These are phyloP conservation scores for Kwoniella dejecticola DNA, from an alignment of 768 basidiomycete genomes.

Conservation along the genomic window DNA sequence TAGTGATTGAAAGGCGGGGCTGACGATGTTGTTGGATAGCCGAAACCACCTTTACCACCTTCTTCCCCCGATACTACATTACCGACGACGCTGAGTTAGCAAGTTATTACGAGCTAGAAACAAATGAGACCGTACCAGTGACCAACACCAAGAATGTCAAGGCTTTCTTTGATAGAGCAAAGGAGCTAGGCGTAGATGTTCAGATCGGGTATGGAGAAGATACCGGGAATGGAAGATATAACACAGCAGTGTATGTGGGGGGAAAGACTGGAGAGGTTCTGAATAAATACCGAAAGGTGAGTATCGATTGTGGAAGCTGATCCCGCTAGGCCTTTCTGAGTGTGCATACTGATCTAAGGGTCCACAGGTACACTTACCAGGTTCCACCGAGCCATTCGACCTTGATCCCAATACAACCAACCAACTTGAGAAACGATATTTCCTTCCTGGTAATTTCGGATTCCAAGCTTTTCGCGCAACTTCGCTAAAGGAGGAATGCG, in stretches of 20 bases:
- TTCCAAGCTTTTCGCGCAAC: slow-evolving; percentile 51
- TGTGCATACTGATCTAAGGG: not conserved
- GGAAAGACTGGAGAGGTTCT: slow-evolving; percentile 38
- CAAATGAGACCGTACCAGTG: slow-evolving; percentile 26
- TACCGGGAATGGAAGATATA: slow-evolving; percentile 44
- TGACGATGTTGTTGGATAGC: no score
- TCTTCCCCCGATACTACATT: slow-evolving; percentile 53
- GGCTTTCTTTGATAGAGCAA: slow-evolving; percentile 43
- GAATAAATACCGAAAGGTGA: slow-evolving; percentile 49
- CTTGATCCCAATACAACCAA: slow-evolving; percentile 48
- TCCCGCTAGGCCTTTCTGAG: not conserved
- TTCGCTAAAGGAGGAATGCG: slow-evolving; percentile 32
- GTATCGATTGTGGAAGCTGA: no score
- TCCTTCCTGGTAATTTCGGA: slow-evolving; percentile 52
- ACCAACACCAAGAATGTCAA: slow-evolving; percentile 33
- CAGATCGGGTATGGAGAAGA: slow-evolving; percentile 54
- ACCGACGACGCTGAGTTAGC: slow-evolving; percentile 45
- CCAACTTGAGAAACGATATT: slow-evolving; percentile 55
- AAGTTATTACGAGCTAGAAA: slow-evolving; percentile 44
- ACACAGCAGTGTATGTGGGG: slow-evolving; percentile 50
- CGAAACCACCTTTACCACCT: slow-evolving; percentile 47
- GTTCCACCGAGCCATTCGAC: slow-evolving; percentile 52
- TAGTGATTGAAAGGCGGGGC: no score
- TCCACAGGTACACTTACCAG: slow-evolving; percentile 43
- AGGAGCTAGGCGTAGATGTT: slow-evolving; percentile 47